A percentile compares a stretch with the other conserved stretches of the same genome.
These are phyloP conservation scores for Lichtheimia ramosa DNA, from an alignment of 371 early-diverging fungal species.

Conservation along the genomic window DNA sequence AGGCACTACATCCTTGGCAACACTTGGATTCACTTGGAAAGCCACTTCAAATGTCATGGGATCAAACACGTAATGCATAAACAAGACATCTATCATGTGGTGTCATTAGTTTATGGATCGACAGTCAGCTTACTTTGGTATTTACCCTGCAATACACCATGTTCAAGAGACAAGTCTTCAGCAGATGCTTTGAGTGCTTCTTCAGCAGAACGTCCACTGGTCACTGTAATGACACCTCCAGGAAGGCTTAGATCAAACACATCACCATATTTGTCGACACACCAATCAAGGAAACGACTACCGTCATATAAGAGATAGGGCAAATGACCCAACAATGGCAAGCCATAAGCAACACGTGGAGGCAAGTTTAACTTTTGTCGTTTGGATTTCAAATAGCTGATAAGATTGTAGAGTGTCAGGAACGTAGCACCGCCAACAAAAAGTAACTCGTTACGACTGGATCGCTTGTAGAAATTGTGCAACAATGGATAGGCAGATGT, in stretches of 20 bases:
- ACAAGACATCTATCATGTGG: conserved; percentile 22
- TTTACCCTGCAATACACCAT: conserved; percentile 32
- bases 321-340: conserved; percentile 38
- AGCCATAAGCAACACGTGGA: conserved; percentile 29
- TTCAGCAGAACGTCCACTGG: conserved; percentile 27
- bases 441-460: conserved; percentile 25
- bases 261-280: conserved; percentile 33
- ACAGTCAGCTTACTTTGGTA: too few species aligned
- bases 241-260: conserved; percentile 23
- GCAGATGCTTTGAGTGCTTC: conserved; percentile 28
- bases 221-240: conserved; percentile 24
- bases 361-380: conserved; percentile 27
- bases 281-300: conserved; percentile 36
- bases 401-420: conserved; percentile 24
- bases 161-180: conserved; percentile 23
- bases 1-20: conserved; percentile 23
- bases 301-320: conserved; percentile 22
- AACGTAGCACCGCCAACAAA: conserved; percentile 29
- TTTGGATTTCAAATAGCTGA: conserved; percentile 18
- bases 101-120: too few species aligned
- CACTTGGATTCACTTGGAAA: conserved; percentile 26
- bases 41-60: conserved; percentile 25
- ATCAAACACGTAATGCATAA: conserved; percentile 31
- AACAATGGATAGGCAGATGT: neutral
- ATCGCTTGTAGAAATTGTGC: conserved; percentile 18